A percentile compares a stretch with the other conserved stretches of the same genome.
These are phyloP conservation scores for Arthrobotrys sinensis DNA, from an alignment of 2,329 filamentous ascomycete species.

Conservation along the genomic window DNA sequence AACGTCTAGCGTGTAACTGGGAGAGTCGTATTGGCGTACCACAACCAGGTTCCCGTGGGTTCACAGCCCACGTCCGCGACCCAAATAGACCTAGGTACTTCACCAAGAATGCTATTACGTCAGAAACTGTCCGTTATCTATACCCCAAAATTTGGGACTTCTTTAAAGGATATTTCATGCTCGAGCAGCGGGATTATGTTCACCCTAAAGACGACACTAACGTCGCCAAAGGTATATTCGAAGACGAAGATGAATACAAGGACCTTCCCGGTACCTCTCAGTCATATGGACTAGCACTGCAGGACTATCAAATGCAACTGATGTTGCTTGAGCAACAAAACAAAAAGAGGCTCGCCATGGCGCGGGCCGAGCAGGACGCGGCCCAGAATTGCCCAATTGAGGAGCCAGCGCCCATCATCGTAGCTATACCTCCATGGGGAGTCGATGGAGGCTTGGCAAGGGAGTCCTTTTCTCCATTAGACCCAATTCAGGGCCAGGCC, in stretches of 20 bases:
- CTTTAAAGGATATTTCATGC: background rate
- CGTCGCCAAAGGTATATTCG: conserved; percentile 3
- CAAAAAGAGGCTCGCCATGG: conserved; percentile 61
- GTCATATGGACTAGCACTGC: conserved; percentile 6
- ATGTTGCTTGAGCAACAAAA: conserved; percentile 63
- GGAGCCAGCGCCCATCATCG: background rate
- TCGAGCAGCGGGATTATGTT: background rate
- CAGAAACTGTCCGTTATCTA: background rate
- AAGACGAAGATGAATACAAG: background rate
- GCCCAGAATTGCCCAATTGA: background rate
- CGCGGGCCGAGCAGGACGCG: conserved; percentile 23
- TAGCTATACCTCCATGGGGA: background rate
- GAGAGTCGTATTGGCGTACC: background rate
- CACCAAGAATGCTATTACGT: background rate
- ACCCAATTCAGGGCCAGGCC: no score
- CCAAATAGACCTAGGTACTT: background rate
- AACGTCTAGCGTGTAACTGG: background rate
- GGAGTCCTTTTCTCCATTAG: background rate
- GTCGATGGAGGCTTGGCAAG: background rate
- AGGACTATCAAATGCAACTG: conserved; percentile 62
- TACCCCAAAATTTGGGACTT: conserved; percentile 9
- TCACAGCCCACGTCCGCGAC: conserved; percentile 7
- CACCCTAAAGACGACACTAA: background rate
- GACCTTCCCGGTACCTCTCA: background rate
- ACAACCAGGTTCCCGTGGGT: background rate